Conservation (phyloP, 805 yeast genomes). For the Torulaspora delbrueckii region DNA sequence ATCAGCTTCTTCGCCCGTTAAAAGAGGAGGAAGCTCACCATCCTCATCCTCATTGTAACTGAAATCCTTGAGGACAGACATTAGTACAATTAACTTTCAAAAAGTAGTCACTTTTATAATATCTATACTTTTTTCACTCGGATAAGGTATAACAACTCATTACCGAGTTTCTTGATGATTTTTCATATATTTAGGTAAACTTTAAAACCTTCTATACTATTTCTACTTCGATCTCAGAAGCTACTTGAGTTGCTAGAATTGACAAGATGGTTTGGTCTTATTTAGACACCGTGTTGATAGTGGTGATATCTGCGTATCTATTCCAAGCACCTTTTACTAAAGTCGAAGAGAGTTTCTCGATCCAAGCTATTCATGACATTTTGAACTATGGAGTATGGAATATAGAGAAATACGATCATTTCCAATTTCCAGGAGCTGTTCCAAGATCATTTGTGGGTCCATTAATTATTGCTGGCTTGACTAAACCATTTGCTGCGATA, state of each 20-base stretch:
- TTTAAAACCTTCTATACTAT: not conserved
- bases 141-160: slow-evolving; percentile 1
- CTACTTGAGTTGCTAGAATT: not conserved
- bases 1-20: slow-evolving; percentile 29
- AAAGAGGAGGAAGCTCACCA: slow-evolving; percentile 32
- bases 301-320: slow-evolving; percentile 46
- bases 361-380: slow-evolving; percentile 85
- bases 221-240: not conserved
- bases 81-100: not conserved
- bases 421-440: slow-evolving; percentile 79
- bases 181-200: not conserved
- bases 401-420: slow-evolving; percentile 59
- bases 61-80: slow-evolving; percentile 33
- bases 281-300: slow-evolving; percentile 38
- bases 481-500: slow-evolving; percentile 37
- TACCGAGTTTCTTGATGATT: not conserved
- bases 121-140: slow-evolving; percentile 2
- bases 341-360: slow-evolving; percentile 89
- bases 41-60: slow-evolving; percentile 31
- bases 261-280: slow-evolving; percentile 25
- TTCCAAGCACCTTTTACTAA: slow-evolving; percentile 74
- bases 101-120: not conserved
- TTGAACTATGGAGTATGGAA: slow-evolving; percentile 51
- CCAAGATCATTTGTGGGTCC: slow-evolving; percentile 83
- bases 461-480: slow-evolving; percentile 44